Percentiles rank a stretch among this genome's conserved stretches.
Evolutionary conservation across 164 flowering plant genomes (phyloP).

Genomic region (Warburgia ugandensis): DNA sequence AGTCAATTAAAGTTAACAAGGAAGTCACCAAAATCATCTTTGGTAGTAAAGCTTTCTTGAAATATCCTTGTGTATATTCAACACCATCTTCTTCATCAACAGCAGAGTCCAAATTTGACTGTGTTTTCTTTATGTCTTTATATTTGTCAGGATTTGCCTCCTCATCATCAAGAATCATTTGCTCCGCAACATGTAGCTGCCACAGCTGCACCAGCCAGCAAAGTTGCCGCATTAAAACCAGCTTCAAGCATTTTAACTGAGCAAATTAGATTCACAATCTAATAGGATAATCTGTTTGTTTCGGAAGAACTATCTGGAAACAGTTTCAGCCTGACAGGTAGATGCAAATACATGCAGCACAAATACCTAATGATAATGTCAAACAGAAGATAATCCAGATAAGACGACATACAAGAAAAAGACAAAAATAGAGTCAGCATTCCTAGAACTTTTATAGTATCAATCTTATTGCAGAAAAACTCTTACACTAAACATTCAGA

Average conservation of each 20-base stretch:
- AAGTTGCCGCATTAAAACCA: background rate
- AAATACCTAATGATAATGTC: too few species aligned
- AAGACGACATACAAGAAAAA: too few species aligned
- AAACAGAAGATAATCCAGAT: too few species aligned
- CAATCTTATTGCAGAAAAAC: too few species aligned
- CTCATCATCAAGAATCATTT: conserved; percentile 84
- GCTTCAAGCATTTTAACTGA: background rate
- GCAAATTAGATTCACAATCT: background rate
- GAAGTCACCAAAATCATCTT: conserved; percentile 57
- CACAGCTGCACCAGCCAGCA: conserved; percentile 58
- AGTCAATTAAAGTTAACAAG: background rate
- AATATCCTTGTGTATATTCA: conserved; percentile 45
- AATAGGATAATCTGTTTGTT: background rate
- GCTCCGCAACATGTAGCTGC: conserved; percentile 93
- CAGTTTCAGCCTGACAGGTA: too few species aligned
- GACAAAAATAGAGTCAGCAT: too few species aligned
- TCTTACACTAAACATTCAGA: too few species aligned
- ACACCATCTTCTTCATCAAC: conserved; percentile 60
- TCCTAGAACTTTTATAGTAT: too few species aligned
- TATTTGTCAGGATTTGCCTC: conserved; percentile 86
- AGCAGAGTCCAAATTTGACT: conserved; percentile 50
- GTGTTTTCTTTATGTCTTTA: conserved; percentile 47
- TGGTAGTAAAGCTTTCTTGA: conserved; percentile 54
- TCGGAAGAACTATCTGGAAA: too few species aligned
- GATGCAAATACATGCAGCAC: too few species aligned